Evolutionary conservation across 1,284 basidiomycete genomes (phyloP).

Genomic region (Lentinula novae-zelandiae): DNA sequence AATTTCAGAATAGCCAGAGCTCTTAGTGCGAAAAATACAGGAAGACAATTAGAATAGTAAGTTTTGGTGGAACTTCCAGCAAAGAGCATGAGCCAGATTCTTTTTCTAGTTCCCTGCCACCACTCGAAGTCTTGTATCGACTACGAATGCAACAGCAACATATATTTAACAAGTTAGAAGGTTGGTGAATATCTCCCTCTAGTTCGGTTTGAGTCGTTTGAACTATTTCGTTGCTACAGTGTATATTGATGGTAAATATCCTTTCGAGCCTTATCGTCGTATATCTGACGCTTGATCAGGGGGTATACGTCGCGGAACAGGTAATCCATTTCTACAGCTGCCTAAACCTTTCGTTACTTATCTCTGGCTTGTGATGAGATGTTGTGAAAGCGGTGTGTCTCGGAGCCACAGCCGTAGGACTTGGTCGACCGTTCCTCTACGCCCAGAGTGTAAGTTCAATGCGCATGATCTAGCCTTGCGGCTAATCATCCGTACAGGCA

Average conservation of each 20-base stretch:
- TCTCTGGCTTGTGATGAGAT: slow-evolving; percentile 37
- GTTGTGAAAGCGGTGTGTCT: slow-evolving; percentile 89
- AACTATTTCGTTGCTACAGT: slow-evolving; percentile 27
- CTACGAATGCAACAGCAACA: slow-evolving; percentile 71
- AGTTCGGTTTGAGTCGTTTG: neutral
- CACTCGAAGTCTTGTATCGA: slow-evolving; percentile 73
- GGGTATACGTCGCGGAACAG: slow-evolving; percentile 80
- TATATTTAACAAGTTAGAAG: slow-evolving; percentile 68
- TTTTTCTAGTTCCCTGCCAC: slow-evolving; percentile 54
- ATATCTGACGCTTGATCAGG: slow-evolving; percentile 29
- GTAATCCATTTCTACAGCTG: slow-evolving; percentile 26
- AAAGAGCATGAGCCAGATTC: neutral
- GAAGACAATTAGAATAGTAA: slow-evolving; percentile 80
- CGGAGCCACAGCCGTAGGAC: slow-evolving; percentile 85
- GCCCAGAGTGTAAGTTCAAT: slow-evolving; percentile 72
- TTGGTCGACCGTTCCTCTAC: slow-evolving; percentile 89
- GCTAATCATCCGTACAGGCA: slow-evolving; percentile 39
- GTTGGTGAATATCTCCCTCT: slow-evolving; percentile 27
- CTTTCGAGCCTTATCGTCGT: neutral
- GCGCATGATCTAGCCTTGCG: neutral
- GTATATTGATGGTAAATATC: slow-evolving; percentile 71
- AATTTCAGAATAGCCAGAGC: slow-evolving; percentile 16
- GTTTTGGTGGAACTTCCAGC: slow-evolving; percentile 18
- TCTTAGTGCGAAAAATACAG: slow-evolving; percentile 28
- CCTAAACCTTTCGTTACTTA: neutral